Evolutionary conservation across 352 stramenopile species (phyloP).

Genomic region (Aphanomyces euteiches): DNA sequence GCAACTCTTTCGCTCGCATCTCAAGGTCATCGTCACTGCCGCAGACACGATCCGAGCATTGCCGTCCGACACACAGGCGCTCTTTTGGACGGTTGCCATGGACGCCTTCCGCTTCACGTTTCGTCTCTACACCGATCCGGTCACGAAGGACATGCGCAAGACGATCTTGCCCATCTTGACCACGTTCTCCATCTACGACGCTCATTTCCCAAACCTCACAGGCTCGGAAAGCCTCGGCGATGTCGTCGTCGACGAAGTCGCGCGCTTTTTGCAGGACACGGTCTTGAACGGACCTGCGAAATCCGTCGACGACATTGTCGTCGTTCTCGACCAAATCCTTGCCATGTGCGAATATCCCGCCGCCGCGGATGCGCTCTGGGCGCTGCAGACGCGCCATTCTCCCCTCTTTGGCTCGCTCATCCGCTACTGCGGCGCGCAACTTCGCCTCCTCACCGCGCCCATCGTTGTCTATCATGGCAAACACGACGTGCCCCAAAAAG

Average conservation of each 20-base stretch:
- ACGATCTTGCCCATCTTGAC: slow-evolving; percentile 63
- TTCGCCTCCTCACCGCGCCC: slow-evolving; percentile 49
- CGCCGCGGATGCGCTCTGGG: slow-evolving; percentile 53
- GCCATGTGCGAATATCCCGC: slow-evolving; percentile 38
- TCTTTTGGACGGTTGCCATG: slow-evolving; percentile 35
- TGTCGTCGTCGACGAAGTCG: slow-evolving; percentile 19
- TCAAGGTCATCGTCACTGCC: slow-evolving; percentile 39
- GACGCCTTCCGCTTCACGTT: slow-evolving; percentile 57
- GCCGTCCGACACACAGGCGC: background rate
- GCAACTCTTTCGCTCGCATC: slow-evolving; percentile 65
- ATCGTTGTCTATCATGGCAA: slow-evolving; percentile 46
- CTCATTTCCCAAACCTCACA: slow-evolving; percentile 4
- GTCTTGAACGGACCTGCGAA: background rate
- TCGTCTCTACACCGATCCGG: slow-evolving; percentile 46
- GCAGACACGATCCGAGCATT: slow-evolving; percentile 18
- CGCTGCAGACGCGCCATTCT: slow-evolving; percentile 59
- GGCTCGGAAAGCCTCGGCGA: slow-evolving; percentile 2
- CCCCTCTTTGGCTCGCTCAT: slow-evolving; percentile 46
- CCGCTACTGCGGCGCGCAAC: slow-evolving; percentile 50
- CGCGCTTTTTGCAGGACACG: slow-evolving; percentile 4
- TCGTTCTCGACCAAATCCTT: slow-evolving; percentile 14
- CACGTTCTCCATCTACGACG: slow-evolving; percentile 38
- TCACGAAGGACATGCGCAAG: slow-evolving; percentile 51
- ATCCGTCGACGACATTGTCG: background rate
- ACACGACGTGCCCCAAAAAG: slow-evolving; percentile 1